Evolutionary conservation across 805 yeast genomes (phyloP), one percentile per base, ranked within the genome.

Genomic region (Candida yuanshanica): DNA sequence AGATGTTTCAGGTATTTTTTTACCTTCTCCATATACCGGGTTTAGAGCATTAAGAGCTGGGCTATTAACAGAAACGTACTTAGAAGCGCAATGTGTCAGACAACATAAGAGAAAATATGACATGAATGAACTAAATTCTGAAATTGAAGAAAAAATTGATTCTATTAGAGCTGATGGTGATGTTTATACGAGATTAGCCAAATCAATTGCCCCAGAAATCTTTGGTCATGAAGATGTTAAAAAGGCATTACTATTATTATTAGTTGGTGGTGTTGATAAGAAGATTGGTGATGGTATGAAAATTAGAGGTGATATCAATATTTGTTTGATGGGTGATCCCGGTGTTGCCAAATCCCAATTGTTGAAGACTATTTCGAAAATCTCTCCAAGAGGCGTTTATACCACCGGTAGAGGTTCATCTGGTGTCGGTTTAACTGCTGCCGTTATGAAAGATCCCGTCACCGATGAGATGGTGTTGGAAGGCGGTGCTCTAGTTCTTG

Each of bases 391-490:
- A 58, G 95, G 96, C 38, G 95, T 93, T 23, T 93, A 93, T 63
- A 93, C 99, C 8, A 93, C 99, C 1, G 99, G 99, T 67, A 80
- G 95, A 56, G 99, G 99, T 62, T 89, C 97, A 4, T 93, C 99
- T 0, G 99, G 99, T 43, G 99, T 93, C 35, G 99, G 99, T 68
- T 71, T 93, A 55, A 93, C 99, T 4, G 99, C 99, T 2, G 99
- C 99, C 0, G 99, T 93, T 26, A 89, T 93, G 95, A 78, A 93
- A 56, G 99, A 93, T 62, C 97, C 98, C 2, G 91, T 90, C n/a
- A 93, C 99, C 1, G 99, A 93, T 63, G 99, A 93, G 65, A 86
- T 91, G 95, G 87, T 93, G 13, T 72, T 93, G 38, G 99, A 93
- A 73, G 99, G 98, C 44, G 99, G 99, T 65, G 98, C 99, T 1